Base-by-base conservation (phyloP, 345 rosid genomes). In the Mangifera indica region DNA sequence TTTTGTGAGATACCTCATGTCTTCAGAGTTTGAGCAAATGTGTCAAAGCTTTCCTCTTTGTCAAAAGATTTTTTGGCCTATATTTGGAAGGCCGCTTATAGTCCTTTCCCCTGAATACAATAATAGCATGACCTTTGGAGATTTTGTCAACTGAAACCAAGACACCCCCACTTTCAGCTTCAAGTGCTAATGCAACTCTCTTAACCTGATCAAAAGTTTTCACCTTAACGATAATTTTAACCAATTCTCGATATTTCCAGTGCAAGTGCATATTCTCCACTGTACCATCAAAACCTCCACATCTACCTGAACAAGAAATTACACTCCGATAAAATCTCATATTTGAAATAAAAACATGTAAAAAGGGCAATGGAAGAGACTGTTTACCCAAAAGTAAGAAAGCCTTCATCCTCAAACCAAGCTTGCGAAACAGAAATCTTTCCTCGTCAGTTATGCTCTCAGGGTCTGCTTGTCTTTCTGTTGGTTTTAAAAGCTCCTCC, bases 241-340 rank as follows among this genome's bases (percentile, higher is more conserved):
- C 80, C 81, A 94, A 80, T 72, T 92, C 97, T 34, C 98, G 79
- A 74, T 92, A 87, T 73, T 92, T 94, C 98, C 98, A 94, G 71
- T 92, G 98, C 85, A 94, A 85, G 83, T 94, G 98, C 97, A 94
- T 94, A 82, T 94, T 94, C 77, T 94, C 97, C 77, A 94, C 88
- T 0, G 98, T 94, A 69, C 98, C 97, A 80, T 87, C 97, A 65
- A 92, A 94, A 77, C 92, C 92, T 46, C 98, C 98, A 63, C 97
- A 91, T 58, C 97, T 78, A 75, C 97, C 98, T 94, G 86, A 75
- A 85, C 44, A 77, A 66, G 78, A 66, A 70, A 72, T 64, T 8
- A 65, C 12, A 62, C 34, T 72, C 68, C 70, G 71, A 77, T 69
- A 70, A 73, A 71, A 55, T 45, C 53, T 72, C 66, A 60, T 66